Base-by-base conservation (phyloP, 495 filamentous ascomycete genomes). In the Penicilliopsis zonata region DNA sequence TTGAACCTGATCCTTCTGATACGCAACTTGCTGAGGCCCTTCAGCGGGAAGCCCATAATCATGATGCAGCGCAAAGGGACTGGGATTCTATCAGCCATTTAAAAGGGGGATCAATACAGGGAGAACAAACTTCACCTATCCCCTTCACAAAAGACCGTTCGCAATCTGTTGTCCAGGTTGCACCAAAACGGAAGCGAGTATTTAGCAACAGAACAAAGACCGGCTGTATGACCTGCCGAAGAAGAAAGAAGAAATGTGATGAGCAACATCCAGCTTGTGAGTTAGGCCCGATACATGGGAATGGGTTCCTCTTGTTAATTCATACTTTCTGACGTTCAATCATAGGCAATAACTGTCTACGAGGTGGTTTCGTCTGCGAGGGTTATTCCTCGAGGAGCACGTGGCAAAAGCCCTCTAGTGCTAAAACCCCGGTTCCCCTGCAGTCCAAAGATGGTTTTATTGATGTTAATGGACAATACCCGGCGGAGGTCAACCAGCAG, bases 171-270 rank as follows among this genome's bases (percentile, higher is more conserved):
- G 45, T 73, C 13, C 75, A 86, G 55, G 70, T 78, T 8, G 80
- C 82, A 38, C 76, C 77, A 6, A 86, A 85, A 50, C 66, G 85
- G 42, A 93, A 93, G 50, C 74, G 85, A 15, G 67, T 92, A 46
- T 98, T 96, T 49, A 93, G 84, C 55, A 95, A 95, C 53, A 74
- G 90, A 33, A 96, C 90, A 12, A 96, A 96, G 61, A 95, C 90
- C 19, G 90, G 90, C 12, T 98, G 90, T 52, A 81, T 94, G 61
- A 98, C 90, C 17, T 98, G 90, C 53, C 70, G 90, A 34, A 72
- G 78, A 43, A 72, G 90, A 28, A 98, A 98, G 72, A 98, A 98
- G 73, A 98, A 98, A 57, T 98, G 90, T 50, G 90, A 98, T 47
- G 90, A 98, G 60, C 70, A 70, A 39, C 88, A 94, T 56, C 90